Base-by-base conservation (phyloP, 257 asterid species). In the Solanum ossicruentum region DNA sequence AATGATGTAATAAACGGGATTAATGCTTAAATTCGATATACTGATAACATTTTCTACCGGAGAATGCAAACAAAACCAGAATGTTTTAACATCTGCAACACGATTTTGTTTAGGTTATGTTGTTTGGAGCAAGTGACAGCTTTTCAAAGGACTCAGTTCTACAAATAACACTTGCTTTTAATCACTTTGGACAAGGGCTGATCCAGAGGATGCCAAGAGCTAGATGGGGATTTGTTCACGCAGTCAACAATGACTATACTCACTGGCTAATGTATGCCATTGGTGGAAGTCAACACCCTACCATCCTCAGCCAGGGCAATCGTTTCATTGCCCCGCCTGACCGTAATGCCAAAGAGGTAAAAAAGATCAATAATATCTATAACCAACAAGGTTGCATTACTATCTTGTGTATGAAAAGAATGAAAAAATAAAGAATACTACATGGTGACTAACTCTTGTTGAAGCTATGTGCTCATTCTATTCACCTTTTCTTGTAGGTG, bases 301-400 rank as follows among this genome's bases (percentile, higher is more conserved):
- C 89, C 32, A 87, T 89, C 55, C 91, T 89, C 61, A 87, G 91
- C 88, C 88, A 89, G 77, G 88, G 89, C 39, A 87, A 89, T 12
- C 91, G 89, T 18, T 89, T 84, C 73, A 85, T 83, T 2, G 98
- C 95, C 56, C 94, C 97, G 0, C 69, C 90, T 12, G 57, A 92
- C 65, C 83, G 80, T 18, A 45, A 16, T 1, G 93, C 98, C 87
- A 94, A 93, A 86, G 95, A 94, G 93, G 95, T 91, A 89, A 60
- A 7, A 17, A 8, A 36, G 21, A 20, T 45, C 3, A 23, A 84
- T 16, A 17, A 73, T 47, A 47, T 13, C n/a, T 17, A 28, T 56
- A 51, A 45, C 15, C 73, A 45, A 86, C 23, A 45, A 66, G 55
- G 45, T 16, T 43, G 18, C 45, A 80, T 8, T 52, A 3, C 55